phyloP scores from a whole-genome alignment of 2,329 filamentous ascomycete species.

The Basipetospora chlamydospora region DNA sequence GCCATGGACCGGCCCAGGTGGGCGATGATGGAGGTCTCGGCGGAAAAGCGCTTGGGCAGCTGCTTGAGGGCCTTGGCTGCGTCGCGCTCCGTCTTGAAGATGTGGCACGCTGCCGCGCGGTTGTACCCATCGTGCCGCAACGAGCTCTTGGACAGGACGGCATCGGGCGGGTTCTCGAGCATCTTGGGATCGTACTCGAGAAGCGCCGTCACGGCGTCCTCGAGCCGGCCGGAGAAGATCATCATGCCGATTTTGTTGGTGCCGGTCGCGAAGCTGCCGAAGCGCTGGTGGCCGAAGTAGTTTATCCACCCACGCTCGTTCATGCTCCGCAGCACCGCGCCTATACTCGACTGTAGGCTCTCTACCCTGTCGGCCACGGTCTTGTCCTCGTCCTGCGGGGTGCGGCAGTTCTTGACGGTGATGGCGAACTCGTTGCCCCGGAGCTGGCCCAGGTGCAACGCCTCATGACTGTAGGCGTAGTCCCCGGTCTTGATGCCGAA shows the following conservation, averaged over 20 bases:
- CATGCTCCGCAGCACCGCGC: conserved; percentile 51
- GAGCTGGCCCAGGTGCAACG: conserved; percentile 71
- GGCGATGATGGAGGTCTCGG: conserved; percentile 64
- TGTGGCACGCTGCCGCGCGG: conserved; percentile 64
- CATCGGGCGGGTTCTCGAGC: conserved; percentile 26
- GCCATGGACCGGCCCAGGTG: conserved; percentile 46
- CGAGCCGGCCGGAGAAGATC: conserved; percentile 68
- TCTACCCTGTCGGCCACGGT: conserved; percentile 6
- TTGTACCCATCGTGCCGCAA: conserved; percentile 62
- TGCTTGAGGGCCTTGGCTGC: conserved; percentile 45
- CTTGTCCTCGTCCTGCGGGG: conserved; percentile 24
- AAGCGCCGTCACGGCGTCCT: conserved; percentile 65
- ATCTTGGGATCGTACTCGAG: conserved; percentile 49
- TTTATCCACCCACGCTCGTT: conserved; percentile 76
- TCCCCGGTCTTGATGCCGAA: conserved; percentile 59
- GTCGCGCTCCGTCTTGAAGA: conserved; percentile 51
- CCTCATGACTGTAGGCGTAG: conserved; percentile 59
- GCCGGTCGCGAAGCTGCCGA: conserved; percentile 74
- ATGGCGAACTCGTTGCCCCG: conserved; percentile 87
- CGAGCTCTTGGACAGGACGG: conserved; percentile 24
- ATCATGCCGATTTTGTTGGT: conserved; percentile 76
- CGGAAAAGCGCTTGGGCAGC: conserved; percentile 68
- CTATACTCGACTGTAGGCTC: conserved; percentile 24
- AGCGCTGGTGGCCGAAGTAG: conserved; percentile 95
- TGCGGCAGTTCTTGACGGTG: conserved; percentile 71